Evolutionary conservation across 2,329 filamentous ascomycete species (phyloP).

Genomic region (Ceratocystis huliohia): DNA sequence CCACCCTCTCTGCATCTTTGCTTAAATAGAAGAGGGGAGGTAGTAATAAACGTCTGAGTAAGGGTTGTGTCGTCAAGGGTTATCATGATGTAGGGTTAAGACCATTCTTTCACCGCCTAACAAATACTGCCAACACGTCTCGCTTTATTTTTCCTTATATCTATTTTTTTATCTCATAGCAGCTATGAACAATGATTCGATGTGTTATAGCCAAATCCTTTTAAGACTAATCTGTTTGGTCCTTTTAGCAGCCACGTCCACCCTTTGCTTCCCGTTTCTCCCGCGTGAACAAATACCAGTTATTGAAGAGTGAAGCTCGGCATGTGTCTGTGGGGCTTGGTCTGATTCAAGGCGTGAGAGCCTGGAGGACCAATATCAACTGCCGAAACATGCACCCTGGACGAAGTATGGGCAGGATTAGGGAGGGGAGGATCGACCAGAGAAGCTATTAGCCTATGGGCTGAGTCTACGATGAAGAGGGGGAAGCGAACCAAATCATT

Average conservation of each 20-base stretch:
- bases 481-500: background rate
- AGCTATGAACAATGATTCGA: background rate
- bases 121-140: background rate
- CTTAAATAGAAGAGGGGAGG: constrained; percentile 26
- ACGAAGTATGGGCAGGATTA: background rate
- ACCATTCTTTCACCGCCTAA: background rate
- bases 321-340: background rate
- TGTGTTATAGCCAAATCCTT: background rate
- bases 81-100: background rate
- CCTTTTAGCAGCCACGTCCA: background rate
- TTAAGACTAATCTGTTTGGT: background rate
- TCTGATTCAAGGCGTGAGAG: constrained; percentile 5
- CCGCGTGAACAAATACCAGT: background rate
- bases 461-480: background rate
- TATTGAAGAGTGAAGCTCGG: background rate
- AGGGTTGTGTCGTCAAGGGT: background rate
- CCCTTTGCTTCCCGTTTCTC: background rate
- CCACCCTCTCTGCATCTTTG: constrained; percentile 42
- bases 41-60: background rate
- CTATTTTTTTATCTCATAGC: background rate
- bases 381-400: constrained; percentile 1
- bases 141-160: background rate
- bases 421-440: background rate
- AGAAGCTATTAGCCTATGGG: background rate
- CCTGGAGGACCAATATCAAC: background rate